Evolutionary conservation across 2,329 filamentous ascomycete genomes (phyloP).

Genomic region (Ceratocystis smalleyi): DNA sequence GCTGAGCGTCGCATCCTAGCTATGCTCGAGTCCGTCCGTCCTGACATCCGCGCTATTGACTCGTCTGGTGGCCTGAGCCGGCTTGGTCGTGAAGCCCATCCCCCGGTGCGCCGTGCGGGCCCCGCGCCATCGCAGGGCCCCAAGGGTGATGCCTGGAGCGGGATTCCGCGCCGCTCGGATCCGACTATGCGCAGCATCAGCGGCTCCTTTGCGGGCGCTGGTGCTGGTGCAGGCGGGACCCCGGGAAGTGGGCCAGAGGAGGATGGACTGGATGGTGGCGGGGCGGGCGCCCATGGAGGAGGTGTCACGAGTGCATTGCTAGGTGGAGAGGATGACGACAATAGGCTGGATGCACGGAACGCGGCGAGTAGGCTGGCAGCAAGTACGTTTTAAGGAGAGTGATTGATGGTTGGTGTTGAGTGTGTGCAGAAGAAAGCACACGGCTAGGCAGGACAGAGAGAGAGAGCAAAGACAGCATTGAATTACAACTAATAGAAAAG

Average conservation of each 20-base stretch:
- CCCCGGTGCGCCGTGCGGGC: slow-evolving; percentile 54
- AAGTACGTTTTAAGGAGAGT: slow-evolving; percentile 59
- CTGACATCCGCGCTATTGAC: slow-evolving; percentile 87
- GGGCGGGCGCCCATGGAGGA: slow-evolving; percentile 27
- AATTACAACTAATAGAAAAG: background rate
- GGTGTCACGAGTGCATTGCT: slow-evolving; percentile 33
- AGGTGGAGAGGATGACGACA: slow-evolving; percentile 74
- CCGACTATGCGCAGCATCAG: slow-evolving; percentile 62
- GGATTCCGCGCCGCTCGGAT: slow-evolving; percentile 70
- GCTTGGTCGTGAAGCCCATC: slow-evolving; percentile 77
- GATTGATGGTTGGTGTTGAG: background rate
- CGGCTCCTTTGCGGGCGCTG: slow-evolving; percentile 43
- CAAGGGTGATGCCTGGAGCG: slow-evolving; percentile 97
- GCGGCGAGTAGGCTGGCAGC: slow-evolving; percentile 85
- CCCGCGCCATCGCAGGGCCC: slow-evolving; percentile 82
- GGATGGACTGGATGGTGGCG: background rate
- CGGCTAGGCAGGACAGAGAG: background rate
- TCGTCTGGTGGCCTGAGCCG: slow-evolving; percentile 76
- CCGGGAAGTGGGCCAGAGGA: slow-evolving; percentile 14
- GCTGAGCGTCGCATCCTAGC: slow-evolving; percentile 82
- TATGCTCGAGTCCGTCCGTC: slow-evolving; percentile 81
- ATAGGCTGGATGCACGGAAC: slow-evolving; percentile 87
- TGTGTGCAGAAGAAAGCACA: background rate
- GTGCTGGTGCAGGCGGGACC: slow-evolving; percentile 25
- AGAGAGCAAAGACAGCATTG: background rate